Evolutionary conservation across 2,329 filamentous ascomycete genomes (phyloP).

Genomic region (Trichoderma sp.): DNA sequence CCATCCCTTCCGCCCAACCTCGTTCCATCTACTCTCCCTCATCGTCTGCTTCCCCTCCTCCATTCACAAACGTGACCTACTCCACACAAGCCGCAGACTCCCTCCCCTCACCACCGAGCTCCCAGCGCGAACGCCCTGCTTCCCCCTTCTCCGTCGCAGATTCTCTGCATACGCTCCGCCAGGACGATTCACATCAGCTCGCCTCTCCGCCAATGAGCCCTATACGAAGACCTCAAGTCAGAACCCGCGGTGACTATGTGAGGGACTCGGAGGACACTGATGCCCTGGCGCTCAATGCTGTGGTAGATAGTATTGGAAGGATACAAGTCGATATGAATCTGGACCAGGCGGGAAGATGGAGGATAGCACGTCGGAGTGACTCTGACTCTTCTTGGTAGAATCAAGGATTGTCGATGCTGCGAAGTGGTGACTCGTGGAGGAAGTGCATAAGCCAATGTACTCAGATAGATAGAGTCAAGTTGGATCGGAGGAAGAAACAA

Average conservation of each 20-base stretch:
- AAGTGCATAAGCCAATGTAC: not conserved
- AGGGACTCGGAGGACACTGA: conserved; percentile 29
- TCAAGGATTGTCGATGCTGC: not conserved
- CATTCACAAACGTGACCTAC: conserved; percentile 5
- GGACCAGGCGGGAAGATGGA: conserved; percentile 43
- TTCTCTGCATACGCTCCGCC: conserved; percentile 18
- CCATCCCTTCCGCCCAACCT: conserved; percentile 17
- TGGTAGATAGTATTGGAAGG: conserved; percentile 38
- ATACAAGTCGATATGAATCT: conserved; percentile 37
- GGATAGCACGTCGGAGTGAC: conserved; percentile 32
- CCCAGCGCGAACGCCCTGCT: conserved; percentile 8
- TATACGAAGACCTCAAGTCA: not conserved
- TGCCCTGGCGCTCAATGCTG: conserved; percentile 31
- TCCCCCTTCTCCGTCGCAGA: conserved; percentile 12
- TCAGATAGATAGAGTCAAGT: not conserved
- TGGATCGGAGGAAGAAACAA: not conserved
- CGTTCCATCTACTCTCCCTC: not conserved
- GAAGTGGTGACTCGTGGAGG: not conserved
- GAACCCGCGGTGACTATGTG: not conserved
- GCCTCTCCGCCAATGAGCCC: conserved; percentile 18
- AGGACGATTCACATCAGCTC: not conserved
- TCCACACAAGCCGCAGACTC: conserved; percentile 16
- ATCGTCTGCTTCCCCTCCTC: not conserved
- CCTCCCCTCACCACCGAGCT: conserved; percentile 27
- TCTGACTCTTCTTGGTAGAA: conserved; percentile 23